Conservation (phyloP, 768 basidiomycete species). For the Leccinum obscurum region DNA sequence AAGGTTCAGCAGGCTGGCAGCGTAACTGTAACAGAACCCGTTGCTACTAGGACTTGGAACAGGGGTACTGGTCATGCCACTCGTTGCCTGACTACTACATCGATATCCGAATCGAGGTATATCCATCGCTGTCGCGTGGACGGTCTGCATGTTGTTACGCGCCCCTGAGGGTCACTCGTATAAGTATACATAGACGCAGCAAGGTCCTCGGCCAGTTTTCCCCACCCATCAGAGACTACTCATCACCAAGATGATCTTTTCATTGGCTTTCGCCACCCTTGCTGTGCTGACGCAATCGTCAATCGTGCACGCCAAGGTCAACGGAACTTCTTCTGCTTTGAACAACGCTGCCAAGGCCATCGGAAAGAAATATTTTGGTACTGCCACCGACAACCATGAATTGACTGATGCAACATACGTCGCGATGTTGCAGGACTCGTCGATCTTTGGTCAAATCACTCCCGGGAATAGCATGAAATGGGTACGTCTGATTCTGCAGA, state of each 20-base stretch:
- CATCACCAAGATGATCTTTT: background rate
- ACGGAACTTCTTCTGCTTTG: conserved; percentile 18
- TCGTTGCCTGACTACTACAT: background rate
- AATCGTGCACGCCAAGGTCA: background rate
- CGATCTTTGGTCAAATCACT: conserved; percentile 22
- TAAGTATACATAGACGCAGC: background rate
- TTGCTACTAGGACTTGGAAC: background rate
- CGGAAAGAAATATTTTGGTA: conserved; percentile 45
- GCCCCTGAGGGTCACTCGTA: background rate
- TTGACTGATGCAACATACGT: conserved; percentile 33
- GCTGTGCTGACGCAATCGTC: conserved; percentile 1
- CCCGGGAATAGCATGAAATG: conserved; percentile 21
- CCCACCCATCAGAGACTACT: background rate
- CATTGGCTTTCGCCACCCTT: conserved; percentile 7
- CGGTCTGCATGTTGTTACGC: background rate
- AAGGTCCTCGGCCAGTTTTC: background rate
- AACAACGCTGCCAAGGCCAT: conserved; percentile 39
- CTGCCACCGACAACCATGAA: conserved; percentile 49
- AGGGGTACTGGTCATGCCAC: background rate
- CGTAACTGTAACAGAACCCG: background rate
- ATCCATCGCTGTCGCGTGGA: background rate
- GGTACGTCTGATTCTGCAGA: conserved; percentile 11
- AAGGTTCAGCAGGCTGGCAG: background rate
- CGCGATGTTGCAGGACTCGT: conserved; percentile 2
- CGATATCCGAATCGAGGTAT: background rate